These are phyloP conservation scores for Colletotrichum sp. DNA, from an alignment of 2,329 filamentous ascomycete species.

Conservation along the genomic window DNA sequence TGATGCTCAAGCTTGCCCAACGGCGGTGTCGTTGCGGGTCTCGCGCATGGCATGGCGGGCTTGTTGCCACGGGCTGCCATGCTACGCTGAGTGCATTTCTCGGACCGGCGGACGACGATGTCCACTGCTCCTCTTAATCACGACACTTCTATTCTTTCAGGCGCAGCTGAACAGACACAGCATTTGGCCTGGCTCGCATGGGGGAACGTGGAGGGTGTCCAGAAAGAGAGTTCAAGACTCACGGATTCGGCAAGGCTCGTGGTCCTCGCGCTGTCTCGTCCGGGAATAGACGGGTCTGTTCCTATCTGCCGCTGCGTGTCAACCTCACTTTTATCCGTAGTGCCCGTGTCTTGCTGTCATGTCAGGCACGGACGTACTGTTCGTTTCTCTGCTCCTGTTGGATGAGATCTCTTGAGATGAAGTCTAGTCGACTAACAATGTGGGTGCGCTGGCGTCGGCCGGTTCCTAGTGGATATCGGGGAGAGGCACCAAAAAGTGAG, in stretches of 20 bases:
- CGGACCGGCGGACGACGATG: neutral
- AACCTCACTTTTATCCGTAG: slow-evolving; percentile 13
- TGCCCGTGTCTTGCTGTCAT: slow-evolving; percentile 20
- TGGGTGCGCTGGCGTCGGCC: neutral
- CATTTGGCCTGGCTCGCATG: neutral
- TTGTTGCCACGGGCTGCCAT: neutral
- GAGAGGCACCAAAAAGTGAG: slow-evolving; percentile 11
- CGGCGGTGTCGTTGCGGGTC: neutral
- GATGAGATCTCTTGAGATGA: neutral
- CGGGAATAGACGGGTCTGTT: slow-evolving; percentile 18
- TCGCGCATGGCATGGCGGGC: neutral
- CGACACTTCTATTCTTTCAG: neutral
- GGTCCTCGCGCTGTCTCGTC: slow-evolving; percentile 7
- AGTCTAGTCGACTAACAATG: neutral
- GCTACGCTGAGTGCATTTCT: neutral
- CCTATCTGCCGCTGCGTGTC: slow-evolving; percentile 13
- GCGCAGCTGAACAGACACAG: neutral
- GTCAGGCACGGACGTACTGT: slow-evolving; percentile 21
- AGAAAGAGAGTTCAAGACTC: slow-evolving; percentile 12
- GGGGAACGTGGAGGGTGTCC: neutral
- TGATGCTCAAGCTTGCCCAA: neutral
- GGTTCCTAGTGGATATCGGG: slow-evolving; percentile 1
- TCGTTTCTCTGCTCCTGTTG: neutral
- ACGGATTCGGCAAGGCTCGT: slow-evolving; percentile 9
- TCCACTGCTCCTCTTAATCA: neutral